A percentile compares a stretch with the other conserved stretches of the same genome.
phyloP scores from a whole-genome alignment of 2,329 filamentous ascomycete genomes.

The Venturiaceae sp. region DNA sequence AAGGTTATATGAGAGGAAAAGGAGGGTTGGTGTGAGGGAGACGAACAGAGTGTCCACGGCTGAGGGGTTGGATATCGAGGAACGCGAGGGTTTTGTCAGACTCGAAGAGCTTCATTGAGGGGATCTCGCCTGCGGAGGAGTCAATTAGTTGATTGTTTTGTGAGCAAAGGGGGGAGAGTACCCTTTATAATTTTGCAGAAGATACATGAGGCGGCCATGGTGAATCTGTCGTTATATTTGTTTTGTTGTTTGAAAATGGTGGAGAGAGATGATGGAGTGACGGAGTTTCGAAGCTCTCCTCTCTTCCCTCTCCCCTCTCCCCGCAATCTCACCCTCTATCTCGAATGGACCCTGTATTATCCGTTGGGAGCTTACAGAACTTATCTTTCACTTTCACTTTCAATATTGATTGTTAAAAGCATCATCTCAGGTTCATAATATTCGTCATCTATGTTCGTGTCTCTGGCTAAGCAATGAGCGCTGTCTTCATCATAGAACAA shows the following conservation, averaged over 20 bases:
- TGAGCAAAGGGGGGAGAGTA: slow-evolving; percentile 19
- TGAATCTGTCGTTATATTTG: too few relatives aligned
- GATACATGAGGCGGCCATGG: slow-evolving; percentile 58
- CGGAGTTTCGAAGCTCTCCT: background rate
- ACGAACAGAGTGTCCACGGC: slow-evolving; percentile 77
- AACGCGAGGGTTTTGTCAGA: slow-evolving; percentile 90
- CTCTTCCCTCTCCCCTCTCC: too few relatives aligned
- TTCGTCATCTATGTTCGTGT: background rate
- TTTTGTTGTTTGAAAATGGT: too few relatives aligned
- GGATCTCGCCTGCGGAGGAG: slow-evolving; percentile 69
- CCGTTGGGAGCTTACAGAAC: too few relatives aligned
- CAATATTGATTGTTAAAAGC: too few relatives aligned
- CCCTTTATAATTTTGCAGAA: slow-evolving; percentile 99
- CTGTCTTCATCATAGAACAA: background rate
- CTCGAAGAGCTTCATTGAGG: slow-evolving; percentile 92
- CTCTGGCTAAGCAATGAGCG: background rate
- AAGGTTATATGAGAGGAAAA: slow-evolving; percentile 9
- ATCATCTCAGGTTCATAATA: background rate
- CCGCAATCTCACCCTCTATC: too few relatives aligned
- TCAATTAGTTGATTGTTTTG: slow-evolving; percentile 6
- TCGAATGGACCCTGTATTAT: too few relatives aligned
- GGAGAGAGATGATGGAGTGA: background rate
- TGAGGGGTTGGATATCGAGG: slow-evolving; percentile 88
- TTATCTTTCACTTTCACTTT: too few relatives aligned
- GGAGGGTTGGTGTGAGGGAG: background rate